phyloP scores from a whole-genome alignment of 768 basidiomycete genomes.

The Hysterangium stoloniferum region DNA sequence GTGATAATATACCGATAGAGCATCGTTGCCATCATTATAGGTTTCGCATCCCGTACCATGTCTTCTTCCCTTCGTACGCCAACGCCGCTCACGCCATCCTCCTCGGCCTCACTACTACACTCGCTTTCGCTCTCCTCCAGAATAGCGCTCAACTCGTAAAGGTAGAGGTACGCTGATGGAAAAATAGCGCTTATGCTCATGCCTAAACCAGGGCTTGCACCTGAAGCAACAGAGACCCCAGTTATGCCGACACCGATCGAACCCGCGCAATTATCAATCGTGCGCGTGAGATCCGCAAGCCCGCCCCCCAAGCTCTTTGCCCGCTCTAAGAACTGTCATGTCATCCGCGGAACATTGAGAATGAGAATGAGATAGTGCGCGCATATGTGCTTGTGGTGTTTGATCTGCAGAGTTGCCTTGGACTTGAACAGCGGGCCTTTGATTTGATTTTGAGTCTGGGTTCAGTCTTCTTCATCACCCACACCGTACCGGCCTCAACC shows the following conservation, averaged over 20 bases:
- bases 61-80: slow-evolving; percentile 21
- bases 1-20: slow-evolving; percentile 58
- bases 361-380: too few species aligned
- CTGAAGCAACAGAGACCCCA: neutral
- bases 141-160: neutral
- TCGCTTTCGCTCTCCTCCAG: neutral
- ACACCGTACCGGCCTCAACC: too few species aligned
- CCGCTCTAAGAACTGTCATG: slow-evolving; percentile 46
- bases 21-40: slow-evolving; percentile 51
- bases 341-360: slow-evolving; percentile 33
- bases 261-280: slow-evolving; percentile 51
- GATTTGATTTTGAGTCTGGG: too few species aligned
- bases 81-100: slow-evolving; percentile 32
- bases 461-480: too few species aligned
- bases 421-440: too few species aligned
- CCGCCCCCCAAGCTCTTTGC: slow-evolving; percentile 56
- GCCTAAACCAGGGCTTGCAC: neutral
- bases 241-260: slow-evolving; percentile 20
- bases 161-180: too few species aligned
- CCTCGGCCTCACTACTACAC: neutral
- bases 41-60: slow-evolving; percentile 40
- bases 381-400: too few species aligned
- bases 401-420: too few species aligned
- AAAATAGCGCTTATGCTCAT: too few species aligned
- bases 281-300: slow-evolving; percentile 43